Evolutionary conservation across 768 basidiomycete species (phyloP).

Genomic region (Nevesoporus exiguus): DNA sequence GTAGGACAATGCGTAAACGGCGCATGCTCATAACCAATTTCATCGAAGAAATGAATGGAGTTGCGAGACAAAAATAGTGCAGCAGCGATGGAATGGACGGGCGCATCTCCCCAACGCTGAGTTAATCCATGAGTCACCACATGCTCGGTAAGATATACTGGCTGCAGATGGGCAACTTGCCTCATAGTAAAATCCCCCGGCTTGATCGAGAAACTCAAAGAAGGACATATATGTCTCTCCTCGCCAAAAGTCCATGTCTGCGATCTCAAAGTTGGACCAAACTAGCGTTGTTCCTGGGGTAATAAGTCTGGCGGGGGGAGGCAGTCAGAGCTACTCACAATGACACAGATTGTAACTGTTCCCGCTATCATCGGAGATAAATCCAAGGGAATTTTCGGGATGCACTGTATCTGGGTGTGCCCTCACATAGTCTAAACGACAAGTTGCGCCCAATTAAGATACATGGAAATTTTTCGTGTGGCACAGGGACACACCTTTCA

Average conservation of each 20-base stretch:
- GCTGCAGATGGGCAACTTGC: conserved; percentile 28
- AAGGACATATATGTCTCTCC: conserved; percentile 77
- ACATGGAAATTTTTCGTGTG: conserved; percentile 32
- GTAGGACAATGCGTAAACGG: conserved; percentile 28
- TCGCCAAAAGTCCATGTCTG: conserved; percentile 80
- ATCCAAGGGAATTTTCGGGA: conserved; percentile 53
- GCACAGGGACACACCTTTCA: conserved; percentile 44
- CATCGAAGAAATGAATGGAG: conserved; percentile 92
- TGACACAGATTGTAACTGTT: conserved; percentile 62
- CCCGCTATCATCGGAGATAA: conserved; percentile 65
- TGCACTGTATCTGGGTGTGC: conserved; percentile 49
- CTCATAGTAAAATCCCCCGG: conserved; percentile 91
- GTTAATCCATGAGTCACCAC: background rate
- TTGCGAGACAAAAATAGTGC: conserved; percentile 84
- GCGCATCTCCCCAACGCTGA: conserved; percentile 93
- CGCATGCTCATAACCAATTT: conserved; percentile 56
- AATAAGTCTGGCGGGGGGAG: background rate
- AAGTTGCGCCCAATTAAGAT: background rate
- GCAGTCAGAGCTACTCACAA: conserved; percentile 36
- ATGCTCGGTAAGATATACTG: background rate
- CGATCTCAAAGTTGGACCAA: conserved; percentile 96
- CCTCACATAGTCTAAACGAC: conserved; percentile 23
- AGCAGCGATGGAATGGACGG: conserved; percentile 88
- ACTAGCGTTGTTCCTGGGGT: conserved; percentile 40
- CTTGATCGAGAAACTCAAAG: conserved; percentile 76